Evolutionary conservation across 768 basidiomycete genomes (phyloP), one percentile per base, ranked within the genome.

Genomic region (Rhodocollybia butyracea): DNA sequence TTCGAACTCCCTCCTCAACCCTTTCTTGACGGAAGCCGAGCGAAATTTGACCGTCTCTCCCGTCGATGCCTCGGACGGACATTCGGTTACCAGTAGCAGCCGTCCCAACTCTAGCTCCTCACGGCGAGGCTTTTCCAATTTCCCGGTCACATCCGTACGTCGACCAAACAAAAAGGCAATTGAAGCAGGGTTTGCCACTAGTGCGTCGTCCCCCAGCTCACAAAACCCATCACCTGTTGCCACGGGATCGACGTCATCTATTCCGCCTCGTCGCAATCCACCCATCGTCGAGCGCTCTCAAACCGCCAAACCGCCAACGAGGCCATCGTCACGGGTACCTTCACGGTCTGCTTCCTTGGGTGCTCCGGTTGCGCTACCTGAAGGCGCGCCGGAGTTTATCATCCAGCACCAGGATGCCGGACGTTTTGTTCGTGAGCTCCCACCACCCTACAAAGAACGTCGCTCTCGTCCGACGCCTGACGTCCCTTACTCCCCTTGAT

Each of bases 361-460:
- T 19, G 7, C 57, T 24, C 22, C 39, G 15, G 13, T 41, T 12
- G n/a, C 24, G 45, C 30, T 51, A n/a, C 39, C 40, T 3, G 55
- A 42, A n/a, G 46, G 39, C 22, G 59, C 58, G 15, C 65, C 64
- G 6, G 73, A 73, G 41, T 66, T 75, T 59, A 66, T 76, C 40
- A 68, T 75, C 22, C 74, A 75, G 56, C 75, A 76, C 60, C 61
- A 66, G 30, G 74, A 76, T 52, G 73, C 69, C 13, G 65, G 63
- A 26, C 60, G 57, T 38, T 55, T 68, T 17, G 70, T 74, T n/a
- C 71, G 69, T 26, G 74, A 76, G 55, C 64, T 74, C 1, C 74
- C 74, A 8, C 74, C 75, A 26, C 74, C 75, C 3, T 76, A 76
- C 54, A 57, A 61, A 10, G 69, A 73, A 41, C 61, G 60, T 34